Conservation (phyloP, 805 yeast species). For the Candida wancherniae region DNA sequence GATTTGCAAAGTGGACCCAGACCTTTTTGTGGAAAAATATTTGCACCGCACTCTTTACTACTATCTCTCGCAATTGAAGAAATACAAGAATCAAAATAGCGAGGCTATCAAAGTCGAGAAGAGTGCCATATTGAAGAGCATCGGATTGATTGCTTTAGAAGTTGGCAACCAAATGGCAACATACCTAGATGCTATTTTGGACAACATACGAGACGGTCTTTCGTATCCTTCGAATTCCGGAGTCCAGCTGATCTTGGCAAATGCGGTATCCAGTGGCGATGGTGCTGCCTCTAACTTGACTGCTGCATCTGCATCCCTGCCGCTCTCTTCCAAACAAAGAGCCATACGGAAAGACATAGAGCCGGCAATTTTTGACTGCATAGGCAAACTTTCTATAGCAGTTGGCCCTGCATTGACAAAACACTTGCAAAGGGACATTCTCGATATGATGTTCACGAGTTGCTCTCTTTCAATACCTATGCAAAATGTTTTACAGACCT, state of each 20-base stretch:
- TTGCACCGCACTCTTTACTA: slow-evolving; percentile 75
- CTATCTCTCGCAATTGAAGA: slow-evolving; percentile 72
- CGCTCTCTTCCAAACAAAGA: slow-evolving; percentile 48
- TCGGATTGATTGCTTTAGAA: slow-evolving; percentile 78
- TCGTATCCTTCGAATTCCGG: slow-evolving; percentile 33
- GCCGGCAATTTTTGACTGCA: slow-evolving; percentile 82
- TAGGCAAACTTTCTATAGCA: slow-evolving; percentile 80
- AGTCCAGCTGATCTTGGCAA: slow-evolving; percentile 37
- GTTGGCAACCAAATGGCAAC: slow-evolving; percentile 83
- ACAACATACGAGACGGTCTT: slow-evolving; percentile 76
- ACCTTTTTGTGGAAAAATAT: slow-evolving; percentile 71
- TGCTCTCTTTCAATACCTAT: slow-evolving; percentile 83
- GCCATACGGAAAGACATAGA: slow-evolving; percentile 65
- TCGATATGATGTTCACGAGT: slow-evolving; percentile 66
- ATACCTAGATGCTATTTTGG: slow-evolving; percentile 82
- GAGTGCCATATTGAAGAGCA: slow-evolving; percentile 68
- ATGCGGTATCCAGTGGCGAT: slow-evolving; percentile 30
- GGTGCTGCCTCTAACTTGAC: slow-evolving; percentile 18
- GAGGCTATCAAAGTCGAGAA: slow-evolving; percentile 51
- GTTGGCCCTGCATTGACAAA: slow-evolving; percentile 93
- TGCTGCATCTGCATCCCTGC: slow-evolving; percentile 23
- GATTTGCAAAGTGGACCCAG: slow-evolving; percentile 72
- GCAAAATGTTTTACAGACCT: slow-evolving; percentile 65
- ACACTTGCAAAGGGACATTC: slow-evolving; percentile 73
- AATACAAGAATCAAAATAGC: slow-evolving; percentile 44